phyloP scores from a whole-genome alignment of 2,329 filamentous ascomycete genomes.

The Aspergillus sp. region DNA sequence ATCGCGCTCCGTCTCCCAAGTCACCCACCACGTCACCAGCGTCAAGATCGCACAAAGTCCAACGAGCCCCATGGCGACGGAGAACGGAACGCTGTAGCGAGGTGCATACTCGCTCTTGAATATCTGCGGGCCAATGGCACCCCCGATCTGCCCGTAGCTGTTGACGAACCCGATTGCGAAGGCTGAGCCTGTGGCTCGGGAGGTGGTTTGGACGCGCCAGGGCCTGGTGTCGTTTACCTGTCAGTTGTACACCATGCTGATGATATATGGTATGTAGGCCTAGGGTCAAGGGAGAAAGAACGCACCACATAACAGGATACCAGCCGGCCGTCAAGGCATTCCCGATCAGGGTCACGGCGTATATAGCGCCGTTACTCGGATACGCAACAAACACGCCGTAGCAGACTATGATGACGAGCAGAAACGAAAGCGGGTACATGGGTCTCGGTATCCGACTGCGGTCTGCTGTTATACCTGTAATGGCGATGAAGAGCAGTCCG shows the following conservation, averaged over 20 bases:
- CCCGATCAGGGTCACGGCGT: conserved; percentile 49
- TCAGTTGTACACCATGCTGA: too few relatives aligned
- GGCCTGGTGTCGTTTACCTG: conserved; percentile 22
- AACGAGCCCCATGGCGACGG: conserved; percentile 46
- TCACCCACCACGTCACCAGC: conserved; percentile 48
- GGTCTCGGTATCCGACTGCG: conserved; percentile 46
- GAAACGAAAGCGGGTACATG: conserved; percentile 45
- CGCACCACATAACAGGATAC: conserved; percentile 51
- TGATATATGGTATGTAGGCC: background rate
- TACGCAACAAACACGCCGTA: conserved; percentile 49
- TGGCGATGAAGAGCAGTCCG: conserved; percentile 44
- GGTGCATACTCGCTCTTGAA: conserved; percentile 48
- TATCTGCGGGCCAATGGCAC: conserved; percentile 50
- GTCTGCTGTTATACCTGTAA: conserved; percentile 46
- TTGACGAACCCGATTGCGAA: conserved; percentile 54
- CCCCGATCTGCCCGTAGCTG: conserved; percentile 52
- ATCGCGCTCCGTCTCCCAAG: conserved; percentile 44
- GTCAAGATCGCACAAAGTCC: conserved; percentile 45
- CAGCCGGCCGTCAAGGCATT: conserved; percentile 45
- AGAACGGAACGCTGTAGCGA: conserved; percentile 47
- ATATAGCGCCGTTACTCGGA: conserved; percentile 48
- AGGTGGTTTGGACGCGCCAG: conserved; percentile 52
- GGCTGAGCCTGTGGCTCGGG: conserved; percentile 49
- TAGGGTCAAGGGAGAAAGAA: background rate
- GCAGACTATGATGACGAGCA: conserved; percentile 45